Evolutionary conservation across 352 stramenopile genomes (phyloP).

Genomic region (Phytophthora quininea): DNA sequence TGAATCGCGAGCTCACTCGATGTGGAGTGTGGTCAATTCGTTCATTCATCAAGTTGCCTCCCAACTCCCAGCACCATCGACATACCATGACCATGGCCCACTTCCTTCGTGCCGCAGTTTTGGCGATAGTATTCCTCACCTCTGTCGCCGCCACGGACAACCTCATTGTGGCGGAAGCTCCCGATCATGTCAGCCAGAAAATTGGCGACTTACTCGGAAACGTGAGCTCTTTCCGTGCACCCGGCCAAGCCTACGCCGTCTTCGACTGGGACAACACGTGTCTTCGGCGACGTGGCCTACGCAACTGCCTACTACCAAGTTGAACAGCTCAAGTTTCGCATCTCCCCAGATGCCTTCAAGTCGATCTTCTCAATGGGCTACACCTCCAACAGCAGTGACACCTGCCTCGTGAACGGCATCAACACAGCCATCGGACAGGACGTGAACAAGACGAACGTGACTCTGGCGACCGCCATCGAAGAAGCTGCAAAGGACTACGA

Average conservation of each 20-base stretch:
- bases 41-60: too few relatives aligned
- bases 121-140: conserved; percentile 8
- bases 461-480: conserved; percentile 28
- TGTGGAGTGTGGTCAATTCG: too few relatives aligned
- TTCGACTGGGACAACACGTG: conserved; percentile 63
- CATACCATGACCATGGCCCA: background rate
- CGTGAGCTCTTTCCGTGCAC: conserved; percentile 22
- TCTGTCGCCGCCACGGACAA: conserved; percentile 11
- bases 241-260: conserved; percentile 38
- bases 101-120: conserved; percentile 1
- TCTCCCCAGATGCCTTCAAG: conserved; percentile 37
- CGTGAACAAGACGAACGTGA: conserved; percentile 34
- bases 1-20: too few relatives aligned
- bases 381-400: conserved; percentile 35
- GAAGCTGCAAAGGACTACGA: conserved; percentile 33
- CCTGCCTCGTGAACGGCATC: conserved; percentile 35
- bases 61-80: background rate
- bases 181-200: conserved; percentile 44
- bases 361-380: conserved; percentile 42
- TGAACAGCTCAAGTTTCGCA: conserved; percentile 40
- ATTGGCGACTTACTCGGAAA: conserved; percentile 34
- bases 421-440: conserved; percentile 39
- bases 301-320: conserved; percentile 50
- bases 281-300: conserved; percentile 55
- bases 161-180: conserved; percentile 42